phyloP scores from a whole-genome alignment of 1,284 basidiomycete genomes.

The Tremellales sp. region DNA sequence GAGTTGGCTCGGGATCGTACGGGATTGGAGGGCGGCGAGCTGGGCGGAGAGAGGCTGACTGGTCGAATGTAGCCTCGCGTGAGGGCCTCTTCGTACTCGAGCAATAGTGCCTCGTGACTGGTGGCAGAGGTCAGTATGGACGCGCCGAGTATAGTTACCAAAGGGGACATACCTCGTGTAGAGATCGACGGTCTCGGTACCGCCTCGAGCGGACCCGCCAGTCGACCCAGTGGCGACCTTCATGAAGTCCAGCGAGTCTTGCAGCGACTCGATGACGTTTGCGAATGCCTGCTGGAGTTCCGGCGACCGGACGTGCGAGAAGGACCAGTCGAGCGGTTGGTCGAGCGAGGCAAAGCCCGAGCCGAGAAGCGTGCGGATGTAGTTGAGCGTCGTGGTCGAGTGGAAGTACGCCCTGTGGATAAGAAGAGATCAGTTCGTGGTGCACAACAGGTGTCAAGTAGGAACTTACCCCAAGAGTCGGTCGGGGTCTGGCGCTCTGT shows the following conservation, averaged over 20 bases:
- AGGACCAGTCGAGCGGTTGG: constrained; percentile 87
- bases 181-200: constrained; percentile 86
- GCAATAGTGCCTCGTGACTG: constrained; percentile 89
- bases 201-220: constrained; percentile 57
- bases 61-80: constrained; percentile 57
- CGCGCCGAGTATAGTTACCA: too few species aligned
- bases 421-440: constrained; percentile 50
- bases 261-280: constrained; percentile 73
- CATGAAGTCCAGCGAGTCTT: constrained; percentile 91
- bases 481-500: constrained; percentile 81
- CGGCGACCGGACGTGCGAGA: constrained; percentile 82
- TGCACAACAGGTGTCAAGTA: neutral
- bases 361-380: constrained; percentile 78
- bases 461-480: constrained; percentile 59
- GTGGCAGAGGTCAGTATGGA: constrained; percentile 4
- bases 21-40: constrained; percentile 24
- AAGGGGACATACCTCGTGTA: constrained; percentile 71
- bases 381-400: constrained; percentile 88
- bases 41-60: constrained; percentile 18
- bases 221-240: constrained; percentile 63
- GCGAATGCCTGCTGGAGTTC: constrained; percentile 77
- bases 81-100: constrained; percentile 88
- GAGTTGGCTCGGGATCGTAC: constrained; percentile 28
- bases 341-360: constrained; percentile 90
- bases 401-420: constrained; percentile 83